Evolutionary conservation across 2,329 filamentous ascomycete species (phyloP).

Genomic region (Cladosporium phlei): DNA sequence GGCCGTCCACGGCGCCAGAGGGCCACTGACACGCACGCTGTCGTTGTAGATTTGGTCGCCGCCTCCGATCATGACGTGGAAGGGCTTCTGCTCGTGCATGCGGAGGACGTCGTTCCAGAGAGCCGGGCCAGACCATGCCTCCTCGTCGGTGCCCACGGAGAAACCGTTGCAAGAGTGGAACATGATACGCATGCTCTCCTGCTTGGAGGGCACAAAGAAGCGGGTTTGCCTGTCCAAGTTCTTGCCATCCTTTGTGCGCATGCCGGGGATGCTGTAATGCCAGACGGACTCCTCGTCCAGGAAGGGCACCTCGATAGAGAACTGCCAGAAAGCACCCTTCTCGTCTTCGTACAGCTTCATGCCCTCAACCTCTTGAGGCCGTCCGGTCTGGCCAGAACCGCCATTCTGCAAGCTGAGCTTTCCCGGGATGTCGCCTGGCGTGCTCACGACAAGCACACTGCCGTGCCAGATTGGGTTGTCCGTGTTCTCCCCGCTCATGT

Average conservation of each 20-base stretch:
- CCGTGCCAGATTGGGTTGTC: slow-evolving; percentile 64
- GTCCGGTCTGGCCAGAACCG: slow-evolving; percentile 24
- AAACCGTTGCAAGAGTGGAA: slow-evolving; percentile 68
- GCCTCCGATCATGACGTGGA: slow-evolving; percentile 75
- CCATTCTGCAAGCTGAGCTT: slow-evolving; percentile 54
- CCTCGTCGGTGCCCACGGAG: slow-evolving; percentile 60
- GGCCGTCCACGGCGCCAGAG: slow-evolving; percentile 62
- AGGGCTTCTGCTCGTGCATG: slow-evolving; percentile 54
- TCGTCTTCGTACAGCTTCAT: slow-evolving; percentile 58
- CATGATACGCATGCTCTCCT: slow-evolving; percentile 65
- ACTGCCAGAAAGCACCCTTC: slow-evolving; percentile 57
- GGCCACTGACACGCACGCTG: slow-evolving; percentile 78
- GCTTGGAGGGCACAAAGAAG: slow-evolving; percentile 55
- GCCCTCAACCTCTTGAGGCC: slow-evolving; percentile 32
- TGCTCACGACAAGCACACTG: slow-evolving; percentile 78
- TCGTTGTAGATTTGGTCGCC: slow-evolving; percentile 81
- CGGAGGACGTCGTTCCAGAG: slow-evolving; percentile 63
- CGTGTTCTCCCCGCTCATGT: slow-evolving; percentile 56
- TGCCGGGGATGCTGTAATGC: slow-evolving; percentile 67
- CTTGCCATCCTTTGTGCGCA: slow-evolving; percentile 41
- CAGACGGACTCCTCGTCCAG: slow-evolving; percentile 69
- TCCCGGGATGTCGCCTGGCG: slow-evolving; percentile 60
- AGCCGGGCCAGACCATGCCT: slow-evolving; percentile 55
- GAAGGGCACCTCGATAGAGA: slow-evolving; percentile 58
- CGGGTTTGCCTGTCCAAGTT: slow-evolving; percentile 35